Base-by-base conservation (phyloP, 2,329 filamentous ascomycete genomes). In the Emmonsiellopsis sp. region DNA sequence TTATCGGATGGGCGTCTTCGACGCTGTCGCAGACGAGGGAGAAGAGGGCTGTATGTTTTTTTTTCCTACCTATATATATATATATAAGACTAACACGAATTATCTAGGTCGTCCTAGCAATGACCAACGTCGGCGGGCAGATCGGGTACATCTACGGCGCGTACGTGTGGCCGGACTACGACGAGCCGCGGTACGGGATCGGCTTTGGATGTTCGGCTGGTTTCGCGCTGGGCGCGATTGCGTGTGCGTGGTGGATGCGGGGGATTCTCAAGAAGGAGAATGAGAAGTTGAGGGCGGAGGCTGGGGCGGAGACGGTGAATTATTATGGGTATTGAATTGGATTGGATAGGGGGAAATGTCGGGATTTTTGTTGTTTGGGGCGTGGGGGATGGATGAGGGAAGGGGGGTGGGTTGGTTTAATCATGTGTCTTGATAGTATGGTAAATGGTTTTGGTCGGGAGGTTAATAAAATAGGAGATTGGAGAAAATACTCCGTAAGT, bases 61-160 rank as follows among this genome's bases (percentile, higher is more conserved):
- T n/a, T n/a, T n/a, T n/a, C n/a, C n/a, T n/a, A n/a, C n/a, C n/a
- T n/a, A 55, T 30, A 47, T 13, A 16, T 40, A 43, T 51, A 32
- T 44, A 8, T 35, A 9, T 26, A 15, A 15, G 9, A 38, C 31
- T 16, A 45, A 11, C 16, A 11, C 20, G 26, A 43, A 55, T n/a
- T 1, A 5, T 37, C 38, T 41, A 58, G 54, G 58, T 59, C 7
- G 55, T 59, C 30, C 48, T 74, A 15, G 70, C 70, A 0, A 69
- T 74, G 46, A 71, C 73, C n/a, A 74, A 75, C 50, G 65, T 70
- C 1, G 62, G 70, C 5, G 68, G 67, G 0, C 74, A 72, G 50
- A 61, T 67, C 20, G 63, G 65, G 38, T 67, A 70, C 49, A 73
- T 75, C 41, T 75, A 70, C 40, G 65, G 67, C 5, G 64, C 67